Evolutionary conservation across 805 yeast species (phyloP), one percentile per base, ranked within the genome.

Genomic region (Ogataea pilisensis): DNA sequence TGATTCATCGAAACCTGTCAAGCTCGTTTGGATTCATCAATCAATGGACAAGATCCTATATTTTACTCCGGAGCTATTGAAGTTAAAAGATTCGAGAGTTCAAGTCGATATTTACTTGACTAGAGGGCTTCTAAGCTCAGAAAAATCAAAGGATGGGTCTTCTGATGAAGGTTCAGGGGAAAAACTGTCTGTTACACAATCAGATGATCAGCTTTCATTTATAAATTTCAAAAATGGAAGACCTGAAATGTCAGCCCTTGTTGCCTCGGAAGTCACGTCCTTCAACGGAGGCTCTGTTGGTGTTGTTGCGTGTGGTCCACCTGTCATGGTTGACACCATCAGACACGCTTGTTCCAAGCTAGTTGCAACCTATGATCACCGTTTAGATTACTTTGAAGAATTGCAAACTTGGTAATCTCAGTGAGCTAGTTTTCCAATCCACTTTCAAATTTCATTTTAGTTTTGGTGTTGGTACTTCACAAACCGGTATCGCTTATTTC

Each of bases 381-480:
- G 85, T 33, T 73, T 85, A 16, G 90, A 82, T 45, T 80, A 80
- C 53, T 80, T 69, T 54, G 95, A 87, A 57, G 90, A 84, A 54
- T 70, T 82, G 36, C 88, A 83, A 63, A 69, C 73, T 12, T 85
- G 95, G 95, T 80, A 55, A 53, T 8, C 22, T 19, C 30, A 8
- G 26, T 24, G 8, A 24, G 8, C 11, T 24, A 11, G 26, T 24
- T 24, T n/a, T n/a, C n/a, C n/a, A n/a, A n/a, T n/a, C n/a, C n/a
- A n/a, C n/a, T n/a, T n/a, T n/a, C n/a, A n/a, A n/a, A n/a, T n/a
- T n/a, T n/a, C n/a, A n/a, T n/a, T n/a, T n/a, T n/a, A n/a, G n/a
- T n/a, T n/a, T n/a, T n/a, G n/a, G n/a, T n/a, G n/a, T n/a, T n/a
- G n/a, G n/a, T n/a, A n/a, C n/a, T n/a, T n/a, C n/a, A n/a, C n/a